Evolutionary conservation across 306 rosid genomes (phyloP).

Genomic region (Sicyos edulis): DNA sequence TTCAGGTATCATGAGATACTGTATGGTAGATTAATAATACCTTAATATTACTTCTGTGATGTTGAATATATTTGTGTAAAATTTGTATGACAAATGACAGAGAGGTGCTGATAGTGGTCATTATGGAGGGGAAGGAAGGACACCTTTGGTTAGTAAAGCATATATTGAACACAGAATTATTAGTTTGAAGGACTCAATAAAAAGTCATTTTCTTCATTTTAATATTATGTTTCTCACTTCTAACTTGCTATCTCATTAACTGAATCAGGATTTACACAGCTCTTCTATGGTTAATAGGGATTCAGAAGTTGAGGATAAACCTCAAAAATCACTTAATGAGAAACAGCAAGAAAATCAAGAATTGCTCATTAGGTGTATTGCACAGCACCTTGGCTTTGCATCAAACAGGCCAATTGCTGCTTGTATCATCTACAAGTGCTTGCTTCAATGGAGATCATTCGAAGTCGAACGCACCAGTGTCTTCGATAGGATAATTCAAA

Average conservation of each 20-base stretch:
- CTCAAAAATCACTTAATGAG: slow-evolving; percentile 95
- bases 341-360: slow-evolving; percentile 99
- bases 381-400: slow-evolving; percentile 95
- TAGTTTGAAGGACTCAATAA: not conserved
- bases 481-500: slow-evolving; percentile 90
- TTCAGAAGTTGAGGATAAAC: slow-evolving; percentile 95
- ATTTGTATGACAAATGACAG: slow-evolving; percentile 31
- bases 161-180: not conserved
- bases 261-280: slow-evolving; percentile 61
- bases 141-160: slow-evolving; percentile 44
- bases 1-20: slow-evolving; percentile 57
- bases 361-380: slow-evolving; percentile 68
- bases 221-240: not conserved
- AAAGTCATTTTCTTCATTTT: too few relatives aligned
- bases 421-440: slow-evolving; percentile 87
- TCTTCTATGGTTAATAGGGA: slow-evolving; percentile 58
- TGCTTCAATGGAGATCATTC: slow-evolving; percentile 98
- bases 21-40: slow-evolving; percentile 2
- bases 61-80: slow-evolving; percentile 44
- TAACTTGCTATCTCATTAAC: slow-evolving; percentile 22
- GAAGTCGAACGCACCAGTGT: slow-evolving; percentile 98
- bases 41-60: not conserved
- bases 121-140: slow-evolving; percentile 48
- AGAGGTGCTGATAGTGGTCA: slow-evolving; percentile 68
- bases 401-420: slow-evolving; percentile 93